phyloP scores from a whole-genome alignment of 345 rosid species.

The Populus ilicifolia region DNA sequence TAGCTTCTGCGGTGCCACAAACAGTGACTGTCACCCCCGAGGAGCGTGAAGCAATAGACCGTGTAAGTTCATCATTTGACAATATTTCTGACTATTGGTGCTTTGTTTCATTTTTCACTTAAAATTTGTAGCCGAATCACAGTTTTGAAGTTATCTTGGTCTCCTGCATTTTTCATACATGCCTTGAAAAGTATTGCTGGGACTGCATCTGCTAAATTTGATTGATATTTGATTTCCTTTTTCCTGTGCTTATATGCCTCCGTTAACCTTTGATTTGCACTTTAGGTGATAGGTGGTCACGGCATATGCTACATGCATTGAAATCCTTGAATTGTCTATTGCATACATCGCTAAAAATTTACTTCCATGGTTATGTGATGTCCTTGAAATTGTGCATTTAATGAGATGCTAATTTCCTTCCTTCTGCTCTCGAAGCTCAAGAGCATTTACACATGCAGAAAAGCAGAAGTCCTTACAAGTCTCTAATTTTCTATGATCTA shows the following conservation, averaged over 20 bases:
- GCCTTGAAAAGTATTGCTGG: not conserved
- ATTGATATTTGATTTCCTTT: not conserved
- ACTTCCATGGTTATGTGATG: not conserved
- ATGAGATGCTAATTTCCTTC: not conserved
- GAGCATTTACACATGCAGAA: not conserved
- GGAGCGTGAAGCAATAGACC: conserved; percentile 87
- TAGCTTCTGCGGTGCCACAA: conserved; percentile 76
- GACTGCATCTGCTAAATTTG: not conserved
- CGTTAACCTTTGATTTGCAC: too few species aligned
- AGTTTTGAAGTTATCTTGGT: not conserved
- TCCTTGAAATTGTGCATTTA: not conserved
- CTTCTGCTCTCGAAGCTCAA: not conserved
- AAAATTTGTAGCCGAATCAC: not conserved
- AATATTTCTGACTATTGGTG: not conserved
- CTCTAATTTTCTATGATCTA: not conserved
- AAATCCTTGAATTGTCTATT: not conserved
- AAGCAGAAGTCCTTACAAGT: not conserved
- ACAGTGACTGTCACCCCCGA: conserved; percentile 76
- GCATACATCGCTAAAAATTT: not conserved
- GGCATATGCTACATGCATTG: not conserved
- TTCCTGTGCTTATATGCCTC: too few species aligned
- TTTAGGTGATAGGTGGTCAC: not conserved
- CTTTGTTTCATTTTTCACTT: not conserved
- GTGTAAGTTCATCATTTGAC: conserved; percentile 36
- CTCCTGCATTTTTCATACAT: not conserved